Base-by-base conservation (phyloP, 352 stramenopile genomes). In the Chloridella minuta region DNA sequence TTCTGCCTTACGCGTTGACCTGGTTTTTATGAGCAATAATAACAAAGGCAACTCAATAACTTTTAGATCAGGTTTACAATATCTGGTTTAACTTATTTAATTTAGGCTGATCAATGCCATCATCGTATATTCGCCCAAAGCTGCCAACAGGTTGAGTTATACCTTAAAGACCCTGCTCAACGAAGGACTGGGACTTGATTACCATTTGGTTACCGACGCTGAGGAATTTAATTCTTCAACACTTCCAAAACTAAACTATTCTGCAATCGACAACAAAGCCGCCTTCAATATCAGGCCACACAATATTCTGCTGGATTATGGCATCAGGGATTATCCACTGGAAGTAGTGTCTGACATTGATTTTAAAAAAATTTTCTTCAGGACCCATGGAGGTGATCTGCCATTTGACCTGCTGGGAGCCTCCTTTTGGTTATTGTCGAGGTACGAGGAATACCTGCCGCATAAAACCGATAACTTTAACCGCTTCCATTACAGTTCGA, bases 321-420 rank as follows among this genome's bases (percentile, higher is more conserved):
- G 40, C n/a, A 66, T 66, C n/a, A 10, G 40, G 10, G 40, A 66
- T 66, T 66, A 66, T 66, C 40, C 10, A 18, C n/a, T 66, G 40
- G 40, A 66, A n/a, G 40, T 66, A n/a, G n/a, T 10, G 10, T 66
- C 40, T n/a, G n/a, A 66, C n/a, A 18, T n/a, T 66, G n/a, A 66
- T 66, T 66, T 66, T 66, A n/a, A n/a, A 66, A 66, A 66, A n/a
- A 66, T 66, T n/a, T 66, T 66, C n/a, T 66, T 66, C n/a, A 66
- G n/a, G 40, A 66, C 10, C 40, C 10, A 10, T n/a, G n/a, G n/a
- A 66, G 40, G 40, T 18, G n/a, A 66, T 10, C 10, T 66, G 10
- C 40, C 40, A 18, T 66, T 66, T n/a, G 40, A 66, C n/a, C n/a
- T 66, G 10, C n/a, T 66, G 10, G 40, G 40, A 18, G 40, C 40